Evolutionary conservation across 176 grass and related monocot species (phyloP).

Genomic region (Puya raimondii): DNA sequence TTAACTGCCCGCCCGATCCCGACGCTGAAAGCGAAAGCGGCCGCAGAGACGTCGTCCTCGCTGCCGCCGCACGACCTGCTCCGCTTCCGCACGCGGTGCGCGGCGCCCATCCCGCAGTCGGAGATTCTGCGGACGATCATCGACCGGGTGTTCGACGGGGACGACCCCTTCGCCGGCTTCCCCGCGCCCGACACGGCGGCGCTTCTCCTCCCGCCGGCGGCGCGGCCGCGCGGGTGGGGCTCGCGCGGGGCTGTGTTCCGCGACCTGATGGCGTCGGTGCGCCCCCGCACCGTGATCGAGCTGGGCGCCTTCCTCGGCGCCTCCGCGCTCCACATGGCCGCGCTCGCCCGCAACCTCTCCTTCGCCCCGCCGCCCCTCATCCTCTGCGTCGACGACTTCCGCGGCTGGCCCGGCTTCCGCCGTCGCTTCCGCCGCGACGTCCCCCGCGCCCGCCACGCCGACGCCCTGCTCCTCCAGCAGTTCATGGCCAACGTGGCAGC

Average conservation of each 20-base stretch:
- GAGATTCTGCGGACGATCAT: constrained; percentile 46
- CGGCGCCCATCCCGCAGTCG: constrained; percentile 28
- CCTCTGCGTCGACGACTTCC: constrained; percentile 97
- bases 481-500: constrained; percentile 84
- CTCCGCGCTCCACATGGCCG: constrained; percentile 93
- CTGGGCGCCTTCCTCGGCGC: constrained; percentile 94
- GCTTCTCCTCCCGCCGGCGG: constrained; percentile 45
- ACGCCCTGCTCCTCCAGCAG: constrained; percentile 75
- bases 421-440: constrained; percentile 62
- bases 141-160: constrained; percentile 58
- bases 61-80: constrained; percentile 60
- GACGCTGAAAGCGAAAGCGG: not conserved
- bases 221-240: constrained; percentile 74
- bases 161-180: constrained; percentile 59
- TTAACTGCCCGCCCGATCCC: not conserved
- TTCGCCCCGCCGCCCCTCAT: constrained; percentile 40
- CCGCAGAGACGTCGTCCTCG: constrained; percentile 1
- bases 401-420: constrained; percentile 77
- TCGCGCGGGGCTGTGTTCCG: constrained; percentile 72
- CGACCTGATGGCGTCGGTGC: constrained; percentile 57
- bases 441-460: constrained; percentile 40
- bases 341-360: constrained; percentile 56
- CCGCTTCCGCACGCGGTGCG: constrained; percentile 51
- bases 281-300: constrained; percentile 64
- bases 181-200: constrained; percentile 33